Evolutionary conservation across 2,329 filamentous ascomycete species (phyloP).

Genomic region (Alternaria gaisen): DNA sequence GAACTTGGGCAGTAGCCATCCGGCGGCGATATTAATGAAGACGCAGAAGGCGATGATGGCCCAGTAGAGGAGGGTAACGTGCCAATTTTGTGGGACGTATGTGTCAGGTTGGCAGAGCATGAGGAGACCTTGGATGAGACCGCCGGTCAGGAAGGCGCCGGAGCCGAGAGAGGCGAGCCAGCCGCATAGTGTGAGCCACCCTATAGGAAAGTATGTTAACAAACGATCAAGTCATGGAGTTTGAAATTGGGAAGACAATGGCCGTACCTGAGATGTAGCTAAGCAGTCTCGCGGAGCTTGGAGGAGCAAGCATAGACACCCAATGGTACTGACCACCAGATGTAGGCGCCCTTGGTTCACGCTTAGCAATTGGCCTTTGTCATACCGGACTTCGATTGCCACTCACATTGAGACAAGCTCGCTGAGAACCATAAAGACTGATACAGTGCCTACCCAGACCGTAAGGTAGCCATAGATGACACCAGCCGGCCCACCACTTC

Average conservation of each 20-base stretch:
- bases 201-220: conserved; percentile 19
- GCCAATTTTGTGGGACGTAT: conserved; percentile 56
- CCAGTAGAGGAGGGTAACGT: conserved; percentile 60
- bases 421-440: conserved; percentile 37
- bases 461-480: conserved; percentile 43
- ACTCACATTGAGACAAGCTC: conserved; percentile 48
- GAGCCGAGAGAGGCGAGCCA: conserved; percentile 51
- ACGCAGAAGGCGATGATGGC: conserved; percentile 53
- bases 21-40: conserved; percentile 56
- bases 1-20: conserved; percentile 55
- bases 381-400: neutral
- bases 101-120: conserved; percentile 48
- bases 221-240: neutral
- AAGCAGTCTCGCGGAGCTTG: conserved; percentile 48
- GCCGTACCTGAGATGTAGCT: conserved; percentile 51
- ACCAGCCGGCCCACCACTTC: conserved; percentile 42
- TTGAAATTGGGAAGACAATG: neutral
- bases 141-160: conserved; percentile 36
- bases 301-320: conserved; percentile 55
- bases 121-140: conserved; percentile 44
- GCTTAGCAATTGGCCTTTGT: neutral
- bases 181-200: conserved; percentile 54
- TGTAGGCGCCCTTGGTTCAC: conserved; percentile 30
- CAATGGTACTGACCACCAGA: conserved; percentile 48
- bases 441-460: conserved; percentile 41